A percentile compares a stretch with the other conserved stretches of the same genome.
Evolutionary conservation across 2,329 filamentous ascomycete species (phyloP).

Genomic region (Monosporascus cannonballus): DNA sequence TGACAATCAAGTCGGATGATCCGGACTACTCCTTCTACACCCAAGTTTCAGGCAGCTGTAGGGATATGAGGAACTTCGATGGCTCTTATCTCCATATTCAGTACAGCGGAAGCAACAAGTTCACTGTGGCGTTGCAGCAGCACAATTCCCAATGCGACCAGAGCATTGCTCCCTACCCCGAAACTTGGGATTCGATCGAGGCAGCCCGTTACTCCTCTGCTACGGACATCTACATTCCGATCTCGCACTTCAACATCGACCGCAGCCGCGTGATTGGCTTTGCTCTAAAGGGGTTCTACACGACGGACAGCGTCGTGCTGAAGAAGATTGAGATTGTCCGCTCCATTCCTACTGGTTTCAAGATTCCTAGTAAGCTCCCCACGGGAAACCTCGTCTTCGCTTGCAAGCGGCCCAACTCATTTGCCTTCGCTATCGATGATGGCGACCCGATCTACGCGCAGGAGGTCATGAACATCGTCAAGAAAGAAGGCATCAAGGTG

Average conservation of each 20-base stretch:
- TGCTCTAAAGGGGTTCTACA: slow-evolving; percentile 60
- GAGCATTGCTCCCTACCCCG: slow-evolving; percentile 52
- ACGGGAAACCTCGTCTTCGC: slow-evolving; percentile 55
- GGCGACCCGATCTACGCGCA: slow-evolving; percentile 54
- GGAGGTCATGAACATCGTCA: slow-evolving; percentile 55
- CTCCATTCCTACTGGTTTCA: slow-evolving; percentile 42
- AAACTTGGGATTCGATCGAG: slow-evolving; percentile 63
- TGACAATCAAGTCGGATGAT: slow-evolving; percentile 53
- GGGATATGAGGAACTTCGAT: slow-evolving; percentile 47
- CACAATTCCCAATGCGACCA: slow-evolving; percentile 57
- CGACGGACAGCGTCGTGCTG: slow-evolving; percentile 41
- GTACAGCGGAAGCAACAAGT: slow-evolving; percentile 56
- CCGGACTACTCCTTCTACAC: slow-evolving; percentile 58
- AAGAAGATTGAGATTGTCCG: slow-evolving; percentile 56
- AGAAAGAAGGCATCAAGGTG: slow-evolving; percentile 55
- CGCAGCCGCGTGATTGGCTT: slow-evolving; percentile 50
- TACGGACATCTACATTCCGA: slow-evolving; percentile 59
- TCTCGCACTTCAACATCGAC: slow-evolving; percentile 60
- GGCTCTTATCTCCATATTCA: slow-evolving; percentile 59
- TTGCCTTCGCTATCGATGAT: slow-evolving; percentile 69
- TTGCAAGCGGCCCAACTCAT: slow-evolving; percentile 62
- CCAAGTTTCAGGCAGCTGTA: slow-evolving; percentile 49
- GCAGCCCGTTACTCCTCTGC: slow-evolving; percentile 49
- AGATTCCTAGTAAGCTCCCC: slow-evolving; percentile 52
- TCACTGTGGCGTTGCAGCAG: slow-evolving; percentile 60